Evolutionary conservation across 2,329 filamentous ascomycete species (phyloP).

Genomic region (Aspergillus alliaceus): DNA sequence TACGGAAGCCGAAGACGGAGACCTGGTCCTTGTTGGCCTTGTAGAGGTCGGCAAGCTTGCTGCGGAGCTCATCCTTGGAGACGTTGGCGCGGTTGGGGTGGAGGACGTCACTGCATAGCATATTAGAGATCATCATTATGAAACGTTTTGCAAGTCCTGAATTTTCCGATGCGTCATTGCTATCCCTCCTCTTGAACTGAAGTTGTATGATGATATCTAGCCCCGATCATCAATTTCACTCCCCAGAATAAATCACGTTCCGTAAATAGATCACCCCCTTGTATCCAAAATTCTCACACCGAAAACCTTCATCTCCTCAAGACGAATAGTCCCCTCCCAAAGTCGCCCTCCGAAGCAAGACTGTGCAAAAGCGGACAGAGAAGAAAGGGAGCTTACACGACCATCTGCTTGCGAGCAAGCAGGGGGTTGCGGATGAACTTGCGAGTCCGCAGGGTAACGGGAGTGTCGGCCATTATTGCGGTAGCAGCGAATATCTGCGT

Average conservation of each 20-base stretch:
- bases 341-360: neutral
- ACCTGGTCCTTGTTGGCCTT: conserved; percentile 98
- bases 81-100: conserved; percentile 98
- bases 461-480: conserved; percentile 80
- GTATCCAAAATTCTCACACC: neutral
- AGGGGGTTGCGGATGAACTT: conserved; percentile 99
- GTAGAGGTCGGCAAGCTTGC: conserved; percentile 93
- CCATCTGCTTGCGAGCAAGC: conserved; percentile 98
- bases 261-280: neutral
- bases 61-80: conserved; percentile 97
- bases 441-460: conserved; percentile 91
- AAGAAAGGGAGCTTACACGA: conserved; percentile 73
- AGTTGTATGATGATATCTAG: neutral
- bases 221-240: neutral
- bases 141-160: neutral
- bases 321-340: neutral
- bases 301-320: neutral
- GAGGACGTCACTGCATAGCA: conserved; percentile 82
- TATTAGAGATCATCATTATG: conserved; percentile 9
- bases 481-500: conserved; percentile 37
- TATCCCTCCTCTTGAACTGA: neutral
- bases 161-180: neutral
- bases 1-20: conserved; percentile 97
- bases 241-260: neutral
- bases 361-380: conserved; percentile 6